Percentiles rank a stretch among this genome's conserved stretches.
Evolutionary conservation across 495 filamentous ascomycete genomes (phyloP).

Genomic region (Xylaria nigripes): DNA sequence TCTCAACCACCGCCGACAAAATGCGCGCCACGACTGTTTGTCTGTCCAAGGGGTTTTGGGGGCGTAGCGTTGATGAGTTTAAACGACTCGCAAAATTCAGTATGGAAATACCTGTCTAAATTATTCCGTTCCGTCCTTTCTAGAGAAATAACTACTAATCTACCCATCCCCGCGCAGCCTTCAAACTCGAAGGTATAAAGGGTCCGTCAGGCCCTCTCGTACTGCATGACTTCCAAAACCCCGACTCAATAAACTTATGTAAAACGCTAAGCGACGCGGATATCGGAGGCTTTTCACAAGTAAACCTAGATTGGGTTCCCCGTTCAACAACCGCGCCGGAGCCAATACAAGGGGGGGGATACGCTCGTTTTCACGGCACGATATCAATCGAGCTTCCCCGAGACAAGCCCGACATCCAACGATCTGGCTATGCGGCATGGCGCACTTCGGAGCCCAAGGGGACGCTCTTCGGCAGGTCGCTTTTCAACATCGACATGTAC

Average conservation of each 20-base stretch:
- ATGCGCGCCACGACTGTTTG: constrained; percentile 38
- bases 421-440: constrained; percentile 84
- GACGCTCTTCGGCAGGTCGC: constrained; percentile 69
- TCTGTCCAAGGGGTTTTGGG: constrained; percentile 36
- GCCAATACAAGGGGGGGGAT: constrained; percentile 23
- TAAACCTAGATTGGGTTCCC: constrained; percentile 58
- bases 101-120: constrained; percentile 9
- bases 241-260: constrained; percentile 53
- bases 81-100: constrained; percentile 38
- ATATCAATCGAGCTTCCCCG: constrained; percentile 80
- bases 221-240: constrained; percentile 58
- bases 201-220: constrained; percentile 47
- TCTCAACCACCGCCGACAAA: constrained; percentile 8
- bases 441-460: constrained; percentile 52
- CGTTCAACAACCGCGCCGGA: constrained; percentile 32
- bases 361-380: constrained; percentile 72
- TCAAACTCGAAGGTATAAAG: constrained; percentile 47
- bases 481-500: constrained; percentile 88
- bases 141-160: background rate
- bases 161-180: constrained; percentile 17
- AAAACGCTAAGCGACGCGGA: constrained; percentile 81
- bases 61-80: constrained; percentile 40
- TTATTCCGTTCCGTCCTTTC: background rate
- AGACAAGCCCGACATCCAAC: constrained; percentile 59
- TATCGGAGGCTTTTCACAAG: constrained; percentile 76